Base-by-base conservation (phyloP, 1,139 yeast genomes). In the Geotrichum histeridarum region DNA sequence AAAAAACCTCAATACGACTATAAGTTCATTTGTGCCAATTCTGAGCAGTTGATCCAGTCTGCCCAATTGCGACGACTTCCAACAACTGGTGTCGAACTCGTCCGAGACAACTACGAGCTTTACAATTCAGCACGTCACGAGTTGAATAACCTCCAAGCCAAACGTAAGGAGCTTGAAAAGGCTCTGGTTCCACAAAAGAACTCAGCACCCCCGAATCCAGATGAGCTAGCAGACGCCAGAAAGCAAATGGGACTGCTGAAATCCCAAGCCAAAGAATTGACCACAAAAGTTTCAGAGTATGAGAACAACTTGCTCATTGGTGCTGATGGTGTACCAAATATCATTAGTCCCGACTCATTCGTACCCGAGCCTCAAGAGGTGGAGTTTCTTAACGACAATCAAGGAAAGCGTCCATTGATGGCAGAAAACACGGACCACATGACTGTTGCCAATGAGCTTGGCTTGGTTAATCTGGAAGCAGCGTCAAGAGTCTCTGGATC, bases 401-500 rank as follows among this genome's bases (percentile, higher is more conserved):
- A 51, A 27, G 53, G 62, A 42, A 33, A 43, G 8, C 54, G 56
- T 18, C 57, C 57, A 4, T 17, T 38, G 7, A 54, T 47, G 30
- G 57, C 59, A 3, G 56, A 61, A 8, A 48, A 49, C 1, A 66
- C 69, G 14, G 90, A 85, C 62, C 99, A 94, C 65, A 80, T 83
- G 53, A 69, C 67, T 1, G 83, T 94, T 15, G 89, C 86, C 38
- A 81, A 77, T 52, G 67, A 70, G 17, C 73, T 86, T 17, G 81
- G 82, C 0, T 71, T 93, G 27, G 71, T 90, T 47, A 94, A 94
- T 59, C 78, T 93, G 55, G 73, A 75, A 22, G 74, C 80, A 0
- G 98, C 96, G 0, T 74, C 97, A 0, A 73, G 78, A 42, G 80
- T 88, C 0, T 80, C 95, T 4, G 99, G 99, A 0, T 75, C 86